phyloP scores from a whole-genome alignment of 208 protist species.

The Blechomonas ayalai region DNA sequence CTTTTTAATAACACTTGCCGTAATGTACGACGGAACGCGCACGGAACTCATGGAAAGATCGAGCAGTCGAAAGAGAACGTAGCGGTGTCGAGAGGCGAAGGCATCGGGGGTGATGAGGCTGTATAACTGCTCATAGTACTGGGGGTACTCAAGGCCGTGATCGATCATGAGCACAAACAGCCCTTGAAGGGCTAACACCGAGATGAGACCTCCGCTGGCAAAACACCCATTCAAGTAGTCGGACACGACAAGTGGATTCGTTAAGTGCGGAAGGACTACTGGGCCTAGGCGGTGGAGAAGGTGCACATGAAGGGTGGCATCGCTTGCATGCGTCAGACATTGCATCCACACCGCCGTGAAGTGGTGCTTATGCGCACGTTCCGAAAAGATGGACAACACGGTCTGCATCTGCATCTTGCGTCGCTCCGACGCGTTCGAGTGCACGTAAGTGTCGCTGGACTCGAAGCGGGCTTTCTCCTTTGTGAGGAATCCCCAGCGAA shows the following conservation, averaged over 20 bases:
- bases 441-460: constrained; percentile 51
- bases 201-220: constrained; percentile 72
- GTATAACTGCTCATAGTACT: constrained; percentile 90
- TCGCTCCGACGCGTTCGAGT: constrained; percentile 61
- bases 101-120: constrained; percentile 69
- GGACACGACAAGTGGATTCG: constrained; percentile 75
- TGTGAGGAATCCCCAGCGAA: constrained; percentile 62
- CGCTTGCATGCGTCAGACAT: constrained; percentile 44
- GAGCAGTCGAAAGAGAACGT: constrained; percentile 79
- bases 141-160: constrained; percentile 85
- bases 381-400: constrained; percentile 76
- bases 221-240: constrained; percentile 87
- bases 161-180: constrained; percentile 87
- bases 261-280: constrained; percentile 67
- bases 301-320: constrained; percentile 60
- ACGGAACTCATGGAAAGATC: constrained; percentile 78
- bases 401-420: constrained; percentile 50
- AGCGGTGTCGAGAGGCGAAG: constrained; percentile 81
- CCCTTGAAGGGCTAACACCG: constrained; percentile 79
- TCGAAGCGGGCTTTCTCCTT: constrained; percentile 45
- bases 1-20: constrained; percentile 74
- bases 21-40: constrained; percentile 77
- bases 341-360: constrained; percentile 79
- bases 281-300: constrained; percentile 72
- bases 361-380: constrained; percentile 73